Base-by-base conservation (phyloP, 2,329 filamentous ascomycete species). In the Xylariaceae sp. region DNA sequence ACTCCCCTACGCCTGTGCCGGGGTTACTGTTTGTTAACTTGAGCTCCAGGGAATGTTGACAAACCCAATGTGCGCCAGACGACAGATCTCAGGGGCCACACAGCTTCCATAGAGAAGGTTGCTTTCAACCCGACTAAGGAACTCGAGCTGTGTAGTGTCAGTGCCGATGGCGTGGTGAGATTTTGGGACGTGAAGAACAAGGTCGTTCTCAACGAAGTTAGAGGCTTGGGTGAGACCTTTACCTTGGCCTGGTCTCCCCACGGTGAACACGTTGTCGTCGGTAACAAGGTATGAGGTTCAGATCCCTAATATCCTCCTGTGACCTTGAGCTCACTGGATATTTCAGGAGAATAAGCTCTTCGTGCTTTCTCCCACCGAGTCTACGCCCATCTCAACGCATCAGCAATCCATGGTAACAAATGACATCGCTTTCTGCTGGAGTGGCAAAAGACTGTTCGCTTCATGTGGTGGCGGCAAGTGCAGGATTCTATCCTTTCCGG, bases 101-200 rank as follows among this genome's bases (percentile, higher is more conserved):
- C 78, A 4, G 80, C 84, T 30, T 73, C 81, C 34, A 85, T 92
- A 51, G 89, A 92, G 70, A 88, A 88, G 69, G 85, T 93, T 1
- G 87, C 86, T 1, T 93, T 91, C 74, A 90, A 90, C 69, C 89
- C 89, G 0, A 81, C 82, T 60, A 89, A 87, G 71, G 89, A 93
- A 71, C 85, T 87, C 3, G 87, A 92, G 74, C 78, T 93, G 7
- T 90, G 87, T 65, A 91, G 87, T 70, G 82, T 89, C 56, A 88
- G 87, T 65, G 82, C 78, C 50, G 89, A 93, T 70, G 89, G 89
- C 1, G 82, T 87, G 37, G 85, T 89, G 62, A 85, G 88, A 70
- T 85, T 93, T 66, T 93, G 89, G 89, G 89, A 93, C 69, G 88
- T 92, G 10, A 80, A 89, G 67, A 88, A 82, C 60, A 90, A 89